These are phyloP conservation scores for Saturnispora besseyi DNA, from an alignment of 805 yeast species.

Conservation along the genomic window DNA sequence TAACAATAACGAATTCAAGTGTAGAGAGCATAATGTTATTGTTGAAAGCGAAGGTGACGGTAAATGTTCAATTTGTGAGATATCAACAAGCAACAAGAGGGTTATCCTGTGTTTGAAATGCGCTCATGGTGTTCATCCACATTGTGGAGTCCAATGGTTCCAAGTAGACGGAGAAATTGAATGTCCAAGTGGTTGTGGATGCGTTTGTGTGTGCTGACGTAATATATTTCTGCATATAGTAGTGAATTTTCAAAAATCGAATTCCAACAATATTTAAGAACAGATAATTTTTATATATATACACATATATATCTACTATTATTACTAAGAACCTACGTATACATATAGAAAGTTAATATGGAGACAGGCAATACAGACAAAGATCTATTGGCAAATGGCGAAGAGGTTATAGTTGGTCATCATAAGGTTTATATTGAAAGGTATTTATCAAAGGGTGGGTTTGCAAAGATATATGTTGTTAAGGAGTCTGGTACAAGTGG, in stretches of 20 bases:
- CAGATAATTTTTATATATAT: background rate
- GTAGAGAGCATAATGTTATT: constrained; percentile 21
- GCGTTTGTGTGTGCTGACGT: constrained; percentile 37
- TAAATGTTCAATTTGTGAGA: constrained; percentile 3
- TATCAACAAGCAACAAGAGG: constrained; percentile 32
- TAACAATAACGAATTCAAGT: constrained; percentile 31
- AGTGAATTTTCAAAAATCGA: background rate
- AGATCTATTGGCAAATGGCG: constrained; percentile 30
- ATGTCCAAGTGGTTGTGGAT: constrained; percentile 85
- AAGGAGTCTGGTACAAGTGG: constrained; percentile 49
- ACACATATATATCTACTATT: no score
- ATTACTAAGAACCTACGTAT: background rate
- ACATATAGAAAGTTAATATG: background rate
- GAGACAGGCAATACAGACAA: background rate
- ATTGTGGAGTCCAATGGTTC: constrained; percentile 84
- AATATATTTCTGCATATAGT: background rate
- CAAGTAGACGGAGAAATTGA: constrained; percentile 33
- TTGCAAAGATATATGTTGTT: constrained; percentile 89
- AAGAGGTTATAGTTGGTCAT: constrained; percentile 39
- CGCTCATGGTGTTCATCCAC: constrained; percentile 69
- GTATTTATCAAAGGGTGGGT: constrained; percentile 52
- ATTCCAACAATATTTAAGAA: background rate
- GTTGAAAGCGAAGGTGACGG: constrained; percentile 21
- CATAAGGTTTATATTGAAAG: constrained; percentile 35
- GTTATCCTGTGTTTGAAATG: constrained; percentile 64